Conservation (phyloP, 2,329 filamentous ascomycete species). For the Apiospora phragmitis region DNA sequence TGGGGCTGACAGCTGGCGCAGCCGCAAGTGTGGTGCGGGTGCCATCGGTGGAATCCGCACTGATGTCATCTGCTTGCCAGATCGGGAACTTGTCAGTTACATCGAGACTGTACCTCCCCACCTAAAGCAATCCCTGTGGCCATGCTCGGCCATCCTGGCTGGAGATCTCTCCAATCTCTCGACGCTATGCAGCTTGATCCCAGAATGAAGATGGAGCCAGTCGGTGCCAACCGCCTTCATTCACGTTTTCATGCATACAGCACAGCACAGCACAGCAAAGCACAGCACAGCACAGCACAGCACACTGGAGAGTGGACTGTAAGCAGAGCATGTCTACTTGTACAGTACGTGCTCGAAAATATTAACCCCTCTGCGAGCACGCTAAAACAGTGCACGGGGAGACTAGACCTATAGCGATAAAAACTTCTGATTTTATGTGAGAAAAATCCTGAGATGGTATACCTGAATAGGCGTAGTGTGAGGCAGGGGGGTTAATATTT, state of each 20-base stretch:
- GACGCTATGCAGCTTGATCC: background rate
- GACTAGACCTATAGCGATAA: no score
- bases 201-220: background rate
- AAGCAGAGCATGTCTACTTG: no score
- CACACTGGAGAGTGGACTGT: background rate
- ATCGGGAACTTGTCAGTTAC: background rate
- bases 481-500: no score
- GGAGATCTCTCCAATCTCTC: background rate
- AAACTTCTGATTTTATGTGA: no score
- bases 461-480: no score
- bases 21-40: background rate
- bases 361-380: no score
- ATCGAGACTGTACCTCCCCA: background rate
- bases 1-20: background rate
- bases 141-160: background rate
- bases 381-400: no score
- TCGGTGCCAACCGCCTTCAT: background rate
- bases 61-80: background rate
- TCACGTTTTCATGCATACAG: background rate
- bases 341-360: no score
- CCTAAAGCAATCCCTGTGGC: background rate
- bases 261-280: no score
- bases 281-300: no score
- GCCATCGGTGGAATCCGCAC: background rate
- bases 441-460: no score